Evolutionary conservation across 2,329 filamentous ascomycete genomes (phyloP), one percentile per base, ranked within the genome.

Genomic region (Decorospora gaudefroyi): DNA sequence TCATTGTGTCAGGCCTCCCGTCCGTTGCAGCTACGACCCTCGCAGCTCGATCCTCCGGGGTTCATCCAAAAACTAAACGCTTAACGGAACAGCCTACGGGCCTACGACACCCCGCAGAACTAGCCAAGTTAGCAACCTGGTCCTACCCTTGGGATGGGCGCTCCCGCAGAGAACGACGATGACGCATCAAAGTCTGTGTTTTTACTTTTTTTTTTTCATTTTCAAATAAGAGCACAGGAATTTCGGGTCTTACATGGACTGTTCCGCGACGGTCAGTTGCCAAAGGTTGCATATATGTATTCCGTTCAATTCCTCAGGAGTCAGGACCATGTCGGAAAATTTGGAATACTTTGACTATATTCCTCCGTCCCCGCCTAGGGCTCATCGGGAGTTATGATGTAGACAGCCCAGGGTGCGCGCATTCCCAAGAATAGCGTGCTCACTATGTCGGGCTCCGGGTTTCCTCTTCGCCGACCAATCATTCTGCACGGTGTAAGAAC

Each of bases 311-410:
- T n/a, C n/a, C n/a, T n/a, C n/a, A n/a, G n/a, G n/a, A n/a, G n/a
- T n/a, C n/a, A n/a, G n/a, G n/a, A n/a, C n/a, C n/a, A n/a, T n/a
- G 28, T 31, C 38, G 43, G 43, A 38, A 22, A 43, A 47, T 47
- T 37, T 32, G 18, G 18, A 6, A n/a, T n/a, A n/a, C n/a, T n/a
- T n/a, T n/a, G n/a, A 35, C 15, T 18, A 32, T 43, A 23, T 33
- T 28, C 26, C 44, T 10, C 30, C 30, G 37, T 16, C 4, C 33
- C 36, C 32, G 30, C 33, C 38, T 29, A 23, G 21, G 21, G 33
- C 13, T 33, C 21, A 28, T 43, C 32, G 43, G 23, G 32, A 17
- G 29, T 35, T 40, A 26, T 12, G 4, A 15, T 17, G n/a, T 30
- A 33, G 30, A 19, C 18, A 36, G 15, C 26, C 26, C 10, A 15